Base-by-base conservation (phyloP, 2,329 filamentous ascomycete species). In the Nigrospora oryzae region DNA sequence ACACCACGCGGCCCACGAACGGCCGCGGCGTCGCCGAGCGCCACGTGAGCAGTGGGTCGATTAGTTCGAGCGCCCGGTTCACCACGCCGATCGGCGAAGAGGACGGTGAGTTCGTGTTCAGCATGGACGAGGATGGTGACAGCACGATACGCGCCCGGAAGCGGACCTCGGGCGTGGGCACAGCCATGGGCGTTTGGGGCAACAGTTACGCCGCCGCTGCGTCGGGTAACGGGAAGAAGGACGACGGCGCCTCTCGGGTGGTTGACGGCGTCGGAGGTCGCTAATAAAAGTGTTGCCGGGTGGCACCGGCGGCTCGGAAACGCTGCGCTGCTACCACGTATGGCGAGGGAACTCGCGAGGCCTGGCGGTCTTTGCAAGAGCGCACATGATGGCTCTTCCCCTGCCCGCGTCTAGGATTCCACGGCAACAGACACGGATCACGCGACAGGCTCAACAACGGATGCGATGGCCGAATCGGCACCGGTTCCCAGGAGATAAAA, bases 11-110 rank as follows among this genome's bases (percentile, higher is more conserved):
- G 12, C 62, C 64, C 16, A 63, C 65, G 23, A 69, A 68, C 51
- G 62, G 65, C 4, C 66, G 40, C 15, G 33, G 71, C 45, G 59
- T 60, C 12, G 66, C 70, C 43, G 78, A 83, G 53, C 70, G 78
- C 40, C 78, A 81, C 57, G 68, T 80, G 33, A 82, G 77, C 53
- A 79, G 71, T 45, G 72, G 72, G 30, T 81, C 77, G 51, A 73
- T 79, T 53, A 69, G 73, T 52, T 77, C 75, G 35, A 76, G 70
- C 35, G 76, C 75, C 16, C 68, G 79, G 14, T 81, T 81, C 57
- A 79, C 79, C 2, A 82, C 77, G 1, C 79, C 79, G 3, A 83
- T 83, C 49, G 79, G 82, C 47, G 79, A 83, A 56, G 79, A 83
- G 53, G 77, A 83, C 45, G 69, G 75, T 4, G 73, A 77, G 23